Base-by-base conservation (phyloP, 164 flowering plant genomes). In the Cinnamomum chago region DNA sequence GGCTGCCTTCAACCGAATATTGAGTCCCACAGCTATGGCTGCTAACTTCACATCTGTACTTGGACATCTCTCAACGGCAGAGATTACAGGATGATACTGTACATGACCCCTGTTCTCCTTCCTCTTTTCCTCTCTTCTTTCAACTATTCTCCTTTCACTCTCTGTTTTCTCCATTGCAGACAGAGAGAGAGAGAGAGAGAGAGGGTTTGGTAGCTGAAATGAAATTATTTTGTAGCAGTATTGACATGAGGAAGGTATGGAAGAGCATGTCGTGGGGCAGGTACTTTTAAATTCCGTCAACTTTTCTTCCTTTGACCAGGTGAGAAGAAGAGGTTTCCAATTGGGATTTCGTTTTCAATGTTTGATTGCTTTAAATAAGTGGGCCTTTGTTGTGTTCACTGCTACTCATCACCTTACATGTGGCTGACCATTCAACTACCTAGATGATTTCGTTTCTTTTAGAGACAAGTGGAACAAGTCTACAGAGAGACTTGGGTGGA, bases 1-100 rank as follows among this genome's bases (percentile, higher is more conserved):
- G 23, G 86, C 83, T 18, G 86, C 71, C 75, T 81, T 80, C 82
- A 76, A 58, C 75, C 83, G 82, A 2, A 80, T 68, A 55, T 80
- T 79, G 28, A 82, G 74, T 33, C 72, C 76, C 24, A 77, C 68
- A 4, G 86, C 83, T 0, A 79, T n/a, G 0, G 82, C 82, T 0
- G 80, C 86, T 23, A 82, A 64, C 67, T 65, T 76, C 71, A 65
- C 79, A 28, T 76, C 77, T 25, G 65, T 62, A 12, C 52, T 27
- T 17, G 81, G 78, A 6, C 78, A 65, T 10, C 72, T 58, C 27
- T 72, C 47, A 0, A 27, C 58, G 4, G 73, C 55, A 13, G 14
- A 65, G 67, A 78, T 73, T 51, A 33, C 71, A 5, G 73, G 52
- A 12, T 70, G 74, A 47, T 60, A 47, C 28, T 0, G 67, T 20